Evolutionary conservation across 2,329 filamentous ascomycete genomes (phyloP).

Genomic region (Epichloe typhina): DNA sequence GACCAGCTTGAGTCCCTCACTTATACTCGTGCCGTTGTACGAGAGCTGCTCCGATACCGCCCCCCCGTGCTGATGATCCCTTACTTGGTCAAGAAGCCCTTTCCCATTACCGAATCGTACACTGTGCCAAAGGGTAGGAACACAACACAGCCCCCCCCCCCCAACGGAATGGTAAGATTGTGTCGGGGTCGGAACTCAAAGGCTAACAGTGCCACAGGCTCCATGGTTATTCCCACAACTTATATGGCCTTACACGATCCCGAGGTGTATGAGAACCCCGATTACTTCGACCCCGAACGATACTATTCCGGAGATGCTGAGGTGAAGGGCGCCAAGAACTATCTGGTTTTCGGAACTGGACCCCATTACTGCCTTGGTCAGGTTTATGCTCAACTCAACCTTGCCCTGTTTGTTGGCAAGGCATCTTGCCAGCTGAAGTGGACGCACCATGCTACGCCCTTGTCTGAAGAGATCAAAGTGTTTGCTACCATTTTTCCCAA

Average conservation of each 20-base stretch:
- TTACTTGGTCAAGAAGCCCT: conserved; percentile 87
- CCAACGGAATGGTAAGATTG: neutral
- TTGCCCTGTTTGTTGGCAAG: conserved; percentile 84
- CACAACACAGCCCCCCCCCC: neutral
- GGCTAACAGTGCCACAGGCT: conserved; percentile 32
- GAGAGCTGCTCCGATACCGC: conserved; percentile 82
- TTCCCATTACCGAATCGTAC: conserved; percentile 77
- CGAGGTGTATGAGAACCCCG: conserved; percentile 81
- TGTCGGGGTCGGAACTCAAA: neutral
- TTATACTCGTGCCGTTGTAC: conserved; percentile 85
- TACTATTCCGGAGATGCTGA: conserved; percentile 87
- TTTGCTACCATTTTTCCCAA: conserved; percentile 97
- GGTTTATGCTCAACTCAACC: conserved; percentile 76
- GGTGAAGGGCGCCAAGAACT: conserved; percentile 80
- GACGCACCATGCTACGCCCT: conserved; percentile 72
- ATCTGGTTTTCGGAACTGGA: conserved; percentile 87
- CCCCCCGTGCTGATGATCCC: conserved; percentile 93
- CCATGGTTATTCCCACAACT: conserved; percentile 87
- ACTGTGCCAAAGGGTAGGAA: conserved; percentile 73
- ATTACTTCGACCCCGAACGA: conserved; percentile 78
- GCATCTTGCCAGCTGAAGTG: conserved; percentile 78
- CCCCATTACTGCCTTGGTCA: conserved; percentile 96
- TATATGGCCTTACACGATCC: conserved; percentile 87
- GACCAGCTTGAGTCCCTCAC: conserved; percentile 79
- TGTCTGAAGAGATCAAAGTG: conserved; percentile 90